Conservation (phyloP, 1,284 basidiomycete species). For the Sporisorium sorghi region DNA sequence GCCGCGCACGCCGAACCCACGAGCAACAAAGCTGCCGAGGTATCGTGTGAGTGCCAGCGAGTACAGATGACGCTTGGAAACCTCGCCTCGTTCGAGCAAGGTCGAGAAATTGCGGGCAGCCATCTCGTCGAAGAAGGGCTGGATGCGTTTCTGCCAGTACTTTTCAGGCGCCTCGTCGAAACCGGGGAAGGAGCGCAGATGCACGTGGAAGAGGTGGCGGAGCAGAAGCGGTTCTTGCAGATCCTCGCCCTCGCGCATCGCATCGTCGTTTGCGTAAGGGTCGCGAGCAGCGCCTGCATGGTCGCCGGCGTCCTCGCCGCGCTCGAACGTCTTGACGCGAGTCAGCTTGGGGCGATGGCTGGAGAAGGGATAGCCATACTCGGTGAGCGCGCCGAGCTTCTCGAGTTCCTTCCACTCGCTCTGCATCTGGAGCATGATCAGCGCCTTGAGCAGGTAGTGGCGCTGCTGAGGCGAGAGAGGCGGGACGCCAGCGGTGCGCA, state of each 20-base stretch:
- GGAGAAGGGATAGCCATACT: constrained; percentile 66
- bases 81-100: constrained; percentile 62
- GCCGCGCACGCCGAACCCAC: constrained; percentile 66
- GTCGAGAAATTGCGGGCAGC: constrained; percentile 59
- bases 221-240: constrained; percentile 62
- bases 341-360: constrained; percentile 53
- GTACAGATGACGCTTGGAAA: constrained; percentile 60
- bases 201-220: constrained; percentile 67
- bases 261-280: constrained; percentile 59
- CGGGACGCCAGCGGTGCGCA: constrained; percentile 29
- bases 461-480: constrained; percentile 62
- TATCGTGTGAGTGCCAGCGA: constrained; percentile 59
- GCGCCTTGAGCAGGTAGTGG: constrained; percentile 66
- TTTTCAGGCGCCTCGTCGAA: constrained; percentile 59
- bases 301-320: constrained; percentile 42
- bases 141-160: constrained; percentile 66
- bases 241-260: constrained; percentile 51
- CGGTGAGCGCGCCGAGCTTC: constrained; percentile 59
- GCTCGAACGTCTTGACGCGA: constrained; percentile 54
- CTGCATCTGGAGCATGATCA: constrained; percentile 67
- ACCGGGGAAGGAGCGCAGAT: constrained; percentile 62
- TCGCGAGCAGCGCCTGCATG: constrained; percentile 56
- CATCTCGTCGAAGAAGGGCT: constrained; percentile 65
- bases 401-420: constrained; percentile 61
- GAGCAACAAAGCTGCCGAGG: constrained; percentile 63